Evolutionary conservation across 2,329 filamentous ascomycete species (phyloP).

Genomic region (Penicillium sp.): DNA sequence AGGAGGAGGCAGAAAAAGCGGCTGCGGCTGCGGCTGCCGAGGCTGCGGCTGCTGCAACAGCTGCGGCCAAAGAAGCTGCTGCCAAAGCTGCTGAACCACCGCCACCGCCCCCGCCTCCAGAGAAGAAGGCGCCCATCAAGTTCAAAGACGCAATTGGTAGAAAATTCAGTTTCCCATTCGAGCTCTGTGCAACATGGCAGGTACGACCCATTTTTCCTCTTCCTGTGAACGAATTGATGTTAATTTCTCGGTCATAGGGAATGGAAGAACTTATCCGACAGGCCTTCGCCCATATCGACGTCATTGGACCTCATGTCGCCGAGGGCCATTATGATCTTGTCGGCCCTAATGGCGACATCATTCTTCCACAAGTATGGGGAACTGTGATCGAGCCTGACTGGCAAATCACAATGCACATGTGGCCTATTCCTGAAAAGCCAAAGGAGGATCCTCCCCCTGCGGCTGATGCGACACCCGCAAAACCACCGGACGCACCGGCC

Average conservation of each 20-base stretch:
- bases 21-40: slow-evolving; percentile 40
- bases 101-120: slow-evolving; percentile 44
- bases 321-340: slow-evolving; percentile 77
- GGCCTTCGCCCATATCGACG: slow-evolving; percentile 74
- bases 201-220: slow-evolving; percentile 49
- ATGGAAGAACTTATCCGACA: slow-evolving; percentile 86
- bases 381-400: slow-evolving; percentile 75
- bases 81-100: slow-evolving; percentile 34
- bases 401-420: slow-evolving; percentile 66
- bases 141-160: slow-evolving; percentile 90
- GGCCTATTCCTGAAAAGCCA: slow-evolving; percentile 56
- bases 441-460: slow-evolving; percentile 35
- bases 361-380: slow-evolving; percentile 77
- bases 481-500: slow-evolving; percentile 17
- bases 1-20: slow-evolving; percentile 43
- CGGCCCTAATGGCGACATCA: slow-evolving; percentile 75
- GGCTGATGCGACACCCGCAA: slow-evolving; percentile 22
- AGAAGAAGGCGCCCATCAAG: slow-evolving; percentile 68
- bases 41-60: slow-evolving; percentile 37
- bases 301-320: slow-evolving; percentile 70
- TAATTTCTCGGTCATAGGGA: slow-evolving; percentile 52
- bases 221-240: slow-evolving; percentile 23
- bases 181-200: slow-evolving; percentile 77
- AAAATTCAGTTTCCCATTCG: slow-evolving; percentile 89
- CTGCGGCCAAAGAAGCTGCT: slow-evolving; percentile 36